Conservation (phyloP, 176 grass and related monocot genomes). For the Eragrostis nindensis region DNA sequence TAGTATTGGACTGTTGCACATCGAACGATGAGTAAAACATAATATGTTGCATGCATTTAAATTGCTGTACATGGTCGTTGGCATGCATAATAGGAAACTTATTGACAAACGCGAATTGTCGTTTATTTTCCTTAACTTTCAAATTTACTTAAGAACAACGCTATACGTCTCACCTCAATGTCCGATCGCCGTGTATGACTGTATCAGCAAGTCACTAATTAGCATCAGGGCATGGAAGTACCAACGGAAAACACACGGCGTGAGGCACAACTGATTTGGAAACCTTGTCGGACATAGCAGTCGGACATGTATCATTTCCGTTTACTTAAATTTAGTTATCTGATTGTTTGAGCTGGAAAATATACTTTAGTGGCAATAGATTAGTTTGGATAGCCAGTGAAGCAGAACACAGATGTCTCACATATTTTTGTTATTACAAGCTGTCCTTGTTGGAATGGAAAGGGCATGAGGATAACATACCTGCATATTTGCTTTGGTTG, state of each 20-base stretch:
- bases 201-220: no score
- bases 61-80: not conserved
- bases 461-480: not conserved
- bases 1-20: not conserved
- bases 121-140: not conserved
- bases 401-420: not conserved
- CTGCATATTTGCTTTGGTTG: slow-evolving; percentile 7
- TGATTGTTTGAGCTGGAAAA: slow-evolving; percentile 14
- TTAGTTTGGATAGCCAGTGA: not conserved
- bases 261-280: no score
- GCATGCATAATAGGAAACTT: not conserved
- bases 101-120: not conserved
- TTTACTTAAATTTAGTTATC: slow-evolving; percentile 6
- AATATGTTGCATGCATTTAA: not conserved
- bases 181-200: no score
- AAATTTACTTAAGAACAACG: slow-evolving; percentile 11
- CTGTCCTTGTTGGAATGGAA: slow-evolving; percentile 27
- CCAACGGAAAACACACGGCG: no score
- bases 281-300: no score
- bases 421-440: slow-evolving; percentile 5
- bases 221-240: no score
- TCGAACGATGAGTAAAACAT: not conserved
- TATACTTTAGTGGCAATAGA: not conserved
- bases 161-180: no score
- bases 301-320: no score